Evolutionary conservation across 192 early-diverging fungal species (phyloP).

Genomic region (Backusella morwellensis): DNA sequence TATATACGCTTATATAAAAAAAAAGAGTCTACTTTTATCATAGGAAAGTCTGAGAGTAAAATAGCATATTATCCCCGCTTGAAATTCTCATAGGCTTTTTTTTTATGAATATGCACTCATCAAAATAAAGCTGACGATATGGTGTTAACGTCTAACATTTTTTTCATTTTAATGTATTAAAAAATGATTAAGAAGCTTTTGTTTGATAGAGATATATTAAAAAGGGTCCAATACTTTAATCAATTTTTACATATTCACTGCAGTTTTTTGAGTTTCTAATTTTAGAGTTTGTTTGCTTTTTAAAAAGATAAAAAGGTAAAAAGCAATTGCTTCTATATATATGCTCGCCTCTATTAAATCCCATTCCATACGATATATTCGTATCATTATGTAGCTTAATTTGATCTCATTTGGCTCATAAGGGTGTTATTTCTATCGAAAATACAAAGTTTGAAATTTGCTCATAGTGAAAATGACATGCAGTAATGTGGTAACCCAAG

Average conservation of each 20-base stretch:
- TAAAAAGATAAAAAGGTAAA: not conserved
- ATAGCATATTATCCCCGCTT: not conserved
- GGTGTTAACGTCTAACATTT: no score
- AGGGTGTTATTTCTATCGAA: not conserved
- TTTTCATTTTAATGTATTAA: no score
- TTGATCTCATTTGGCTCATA: not conserved
- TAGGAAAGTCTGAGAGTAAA: not conserved
- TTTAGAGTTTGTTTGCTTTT: not conserved
- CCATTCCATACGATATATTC: not conserved
- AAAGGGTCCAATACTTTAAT: not conserved
- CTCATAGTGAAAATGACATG: not conserved
- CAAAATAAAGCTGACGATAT: not conserved
- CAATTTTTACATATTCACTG: not conserved
- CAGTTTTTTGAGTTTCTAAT: not conserved
- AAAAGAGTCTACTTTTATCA: not conserved
- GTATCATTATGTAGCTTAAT: not conserved
- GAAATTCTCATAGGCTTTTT: not conserved
- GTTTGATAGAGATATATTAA: not conserved
- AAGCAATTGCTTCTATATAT: not conserved
- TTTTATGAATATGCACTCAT: not conserved
- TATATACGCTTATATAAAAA: not conserved
- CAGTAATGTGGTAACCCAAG: not conserved
- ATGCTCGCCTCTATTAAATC: not conserved
- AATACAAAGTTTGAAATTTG: not conserved
- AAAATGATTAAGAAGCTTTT: not conserved